Evolutionary conservation across 192 early-diverging fungal species (phyloP), one percentile per base, ranked within the genome.

Genomic region (Podila verticillata): DNA sequence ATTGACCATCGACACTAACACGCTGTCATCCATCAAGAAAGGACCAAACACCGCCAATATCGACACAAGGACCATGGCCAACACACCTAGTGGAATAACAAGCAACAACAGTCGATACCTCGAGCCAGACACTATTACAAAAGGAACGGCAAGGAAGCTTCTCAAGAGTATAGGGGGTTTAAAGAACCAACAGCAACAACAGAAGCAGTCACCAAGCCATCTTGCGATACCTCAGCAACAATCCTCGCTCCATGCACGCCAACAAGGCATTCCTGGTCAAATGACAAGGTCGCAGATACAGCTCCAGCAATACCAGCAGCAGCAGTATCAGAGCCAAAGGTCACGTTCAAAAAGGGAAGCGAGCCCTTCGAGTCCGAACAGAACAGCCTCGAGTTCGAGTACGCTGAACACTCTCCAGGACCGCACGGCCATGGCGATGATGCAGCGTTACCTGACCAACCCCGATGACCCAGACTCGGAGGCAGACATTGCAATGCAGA

Each of bases 401-500:
- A 19, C 39, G n/a, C 19, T 69, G 29, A 51, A 68, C n/a, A 17
- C 49, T 19, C 44, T 47, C n/a, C 69, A 79, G 22, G 69, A 80
- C 56, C 34, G 77, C 8, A 80, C 70, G 22, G 77, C 77, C 9
- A 80, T 80, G 77, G 48, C 66, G 24, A 35, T 80, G 20, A 80
- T 80, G 77, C 77, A 80, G 24, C 59, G 35, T 32, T 68, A 69
- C 34, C 28, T 70, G 77, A 70, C 59, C 22, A 48, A 44, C 0
- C 77, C 77, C 5, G 70, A 72, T 17, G 77, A 80, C 56, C 77
- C 77, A 5, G 85, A 83, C 20, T 81, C 84, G 5, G 72, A 75
- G 10, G 74, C 68, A 19, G 87, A 89, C 39, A 75, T 84, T 74
- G 51, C 85, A 13, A 72, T 86, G 35, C 85, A 85, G 65, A 65